Evolutionary conservation across 495 filamentous ascomycete genomes (phyloP).

Genomic region (Neurospora terricola): DNA sequence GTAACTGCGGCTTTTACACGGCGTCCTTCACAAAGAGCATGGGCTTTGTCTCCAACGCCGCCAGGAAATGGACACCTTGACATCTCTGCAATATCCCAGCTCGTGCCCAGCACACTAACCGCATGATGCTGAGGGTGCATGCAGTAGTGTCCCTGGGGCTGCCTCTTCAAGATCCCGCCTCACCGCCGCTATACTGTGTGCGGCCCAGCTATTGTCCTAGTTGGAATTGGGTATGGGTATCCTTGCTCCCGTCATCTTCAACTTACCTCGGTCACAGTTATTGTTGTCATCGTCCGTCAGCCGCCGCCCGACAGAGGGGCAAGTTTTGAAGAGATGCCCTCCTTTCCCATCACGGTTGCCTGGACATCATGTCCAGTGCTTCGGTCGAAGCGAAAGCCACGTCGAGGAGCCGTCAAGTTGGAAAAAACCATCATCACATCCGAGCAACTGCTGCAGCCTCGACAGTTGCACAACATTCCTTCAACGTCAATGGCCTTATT

Average conservation of each 20-base stretch:
- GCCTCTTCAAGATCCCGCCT: neutral
- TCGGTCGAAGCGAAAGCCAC: neutral
- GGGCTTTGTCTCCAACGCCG: neutral
- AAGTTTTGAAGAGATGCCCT: neutral
- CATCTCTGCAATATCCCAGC: neutral
- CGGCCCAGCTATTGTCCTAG: neutral
- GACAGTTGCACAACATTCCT: neutral
- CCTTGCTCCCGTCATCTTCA: neutral
- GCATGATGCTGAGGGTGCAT: neutral
- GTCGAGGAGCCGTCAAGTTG: neutral
- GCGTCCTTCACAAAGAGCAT: neutral
- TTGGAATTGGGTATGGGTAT: neutral
- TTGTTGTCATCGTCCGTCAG: neutral
- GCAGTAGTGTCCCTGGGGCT: neutral
- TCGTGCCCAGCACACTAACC: neutral
- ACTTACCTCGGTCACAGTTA: neutral
- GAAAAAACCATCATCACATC: neutral
- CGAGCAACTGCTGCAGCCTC: neutral
- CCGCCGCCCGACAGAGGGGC: neutral
- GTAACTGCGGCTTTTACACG: neutral
- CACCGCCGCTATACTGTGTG: neutral
- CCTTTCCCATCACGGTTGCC: neutral
- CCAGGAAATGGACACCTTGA: neutral
- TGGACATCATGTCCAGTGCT: neutral
- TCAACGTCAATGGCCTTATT: neutral